Conservation (phyloP, 2,329 filamentous ascomycete species). For the Eutypa lata region DNA sequence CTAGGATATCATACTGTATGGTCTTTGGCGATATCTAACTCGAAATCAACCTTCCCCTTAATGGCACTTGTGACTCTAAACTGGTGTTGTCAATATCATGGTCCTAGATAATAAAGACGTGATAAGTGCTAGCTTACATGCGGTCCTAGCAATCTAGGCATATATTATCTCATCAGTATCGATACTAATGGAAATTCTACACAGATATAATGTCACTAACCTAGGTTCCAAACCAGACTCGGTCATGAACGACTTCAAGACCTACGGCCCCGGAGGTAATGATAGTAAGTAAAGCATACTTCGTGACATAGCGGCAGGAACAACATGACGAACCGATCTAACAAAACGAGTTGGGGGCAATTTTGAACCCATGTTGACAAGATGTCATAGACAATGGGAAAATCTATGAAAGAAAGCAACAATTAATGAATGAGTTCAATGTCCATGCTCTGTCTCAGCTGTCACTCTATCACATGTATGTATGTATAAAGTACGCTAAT, state of each 20-base stretch:
- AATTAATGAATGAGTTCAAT: constrained; percentile 16
- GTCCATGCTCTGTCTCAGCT: constrained; percentile 7
- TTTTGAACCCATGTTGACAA: constrained; percentile 18
- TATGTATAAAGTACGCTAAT: too few species aligned
- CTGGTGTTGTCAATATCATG: constrained; percentile 35
- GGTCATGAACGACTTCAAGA: constrained; percentile 79
- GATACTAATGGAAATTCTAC: too few species aligned
- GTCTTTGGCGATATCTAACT: constrained; percentile 69
- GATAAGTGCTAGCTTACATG: constrained; percentile 30
- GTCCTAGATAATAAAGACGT: background rate
- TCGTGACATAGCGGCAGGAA: too few species aligned
- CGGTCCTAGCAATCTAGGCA: constrained; percentile 36
- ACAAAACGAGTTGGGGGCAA: constrained; percentile 62
- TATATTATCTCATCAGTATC: background rate
- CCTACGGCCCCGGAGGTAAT: constrained; percentile 48
- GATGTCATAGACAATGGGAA: background rate
- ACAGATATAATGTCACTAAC: constrained; percentile 46
- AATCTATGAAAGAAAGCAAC: constrained; percentile 14
- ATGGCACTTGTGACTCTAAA: constrained; percentile 64
- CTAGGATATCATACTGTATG: constrained; percentile 60
- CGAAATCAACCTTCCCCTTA: constrained; percentile 70
- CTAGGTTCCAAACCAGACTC: constrained; percentile 87
- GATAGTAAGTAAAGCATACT: background rate
- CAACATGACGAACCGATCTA: constrained; percentile 49
- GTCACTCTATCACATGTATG: background rate